Evolutionary conservation across 2,329 filamentous ascomycete species (phyloP).

Genomic region (Arthrobotrys pseudoclavata): DNA sequence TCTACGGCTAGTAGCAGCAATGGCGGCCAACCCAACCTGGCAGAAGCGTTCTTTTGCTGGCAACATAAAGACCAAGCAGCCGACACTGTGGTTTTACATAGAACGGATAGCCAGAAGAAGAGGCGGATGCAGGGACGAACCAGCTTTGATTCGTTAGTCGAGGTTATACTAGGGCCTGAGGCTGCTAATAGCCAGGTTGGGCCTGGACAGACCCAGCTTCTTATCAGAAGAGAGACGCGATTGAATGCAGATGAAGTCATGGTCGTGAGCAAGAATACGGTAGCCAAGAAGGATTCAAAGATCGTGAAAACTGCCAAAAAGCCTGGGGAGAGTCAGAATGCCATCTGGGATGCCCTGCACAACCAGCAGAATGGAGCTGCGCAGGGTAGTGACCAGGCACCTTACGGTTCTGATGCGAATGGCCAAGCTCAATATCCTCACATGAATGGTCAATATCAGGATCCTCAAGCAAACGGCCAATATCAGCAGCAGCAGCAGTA

Average conservation of each 20-base stretch:
- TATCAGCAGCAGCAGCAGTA: constrained; percentile 5
- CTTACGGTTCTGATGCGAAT: background rate
- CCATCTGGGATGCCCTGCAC: constrained; percentile 50
- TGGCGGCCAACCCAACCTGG: constrained; percentile 70
- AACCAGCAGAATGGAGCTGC: constrained; percentile 13
- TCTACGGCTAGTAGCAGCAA: constrained; percentile 62
- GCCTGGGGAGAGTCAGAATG: constrained; percentile 34
- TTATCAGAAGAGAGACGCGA: constrained; percentile 62
- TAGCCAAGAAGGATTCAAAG: constrained; percentile 55
- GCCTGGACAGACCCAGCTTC: constrained; percentile 59
- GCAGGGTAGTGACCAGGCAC: background rate
- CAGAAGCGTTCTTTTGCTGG: constrained; percentile 85
- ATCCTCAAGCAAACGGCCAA: constrained; percentile 14
- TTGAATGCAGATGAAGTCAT: constrained; percentile 61
- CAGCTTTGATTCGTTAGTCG: constrained; percentile 86
- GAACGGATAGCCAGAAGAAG: constrained; percentile 66
- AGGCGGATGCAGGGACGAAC: constrained; percentile 75
- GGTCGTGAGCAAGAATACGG: constrained; percentile 61
- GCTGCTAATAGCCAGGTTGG: constrained; percentile 64
- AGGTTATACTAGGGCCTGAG: constrained; percentile 64
- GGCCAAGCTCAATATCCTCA: constrained; percentile 6
- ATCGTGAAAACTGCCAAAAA: constrained; percentile 52
- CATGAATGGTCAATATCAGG: constrained; percentile 3
- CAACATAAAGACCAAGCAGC: constrained; percentile 91
- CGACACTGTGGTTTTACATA: constrained; percentile 67